Evolutionary conservation across 495 filamentous ascomycete genomes (phyloP).

Genomic region (Neurospora pannonica): DNA sequence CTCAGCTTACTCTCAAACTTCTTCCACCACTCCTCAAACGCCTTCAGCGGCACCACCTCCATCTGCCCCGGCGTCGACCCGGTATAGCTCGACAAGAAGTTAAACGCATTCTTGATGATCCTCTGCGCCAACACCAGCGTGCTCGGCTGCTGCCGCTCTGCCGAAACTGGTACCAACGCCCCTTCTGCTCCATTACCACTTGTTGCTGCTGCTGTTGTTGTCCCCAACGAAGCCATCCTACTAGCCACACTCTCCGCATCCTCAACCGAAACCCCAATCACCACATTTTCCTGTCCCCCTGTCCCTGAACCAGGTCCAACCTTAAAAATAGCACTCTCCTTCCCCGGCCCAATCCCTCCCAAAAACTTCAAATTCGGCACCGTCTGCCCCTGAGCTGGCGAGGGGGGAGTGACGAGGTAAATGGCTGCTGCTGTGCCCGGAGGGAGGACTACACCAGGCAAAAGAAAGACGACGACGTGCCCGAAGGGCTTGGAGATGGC

Average conservation of each 20-base stretch:
- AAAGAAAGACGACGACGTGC: slow-evolving; percentile 82
- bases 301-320: slow-evolving; percentile 25
- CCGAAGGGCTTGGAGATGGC: slow-evolving; percentile 40
- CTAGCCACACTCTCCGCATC: slow-evolving; percentile 53
- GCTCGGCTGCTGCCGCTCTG: slow-evolving; percentile 25
- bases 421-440: slow-evolving; percentile 74
- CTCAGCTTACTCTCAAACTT: slow-evolving; percentile 90
- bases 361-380: slow-evolving; percentile 62
- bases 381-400: slow-evolving; percentile 4
- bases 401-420: slow-evolving; percentile 54
- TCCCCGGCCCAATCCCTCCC: slow-evolving; percentile 78
- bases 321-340: slow-evolving; percentile 82
- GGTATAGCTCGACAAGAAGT: slow-evolving; percentile 86
- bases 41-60: slow-evolving; percentile 81
- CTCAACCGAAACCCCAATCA: slow-evolving; percentile 80
- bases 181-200: slow-evolving; percentile 6
- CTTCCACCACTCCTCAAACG: slow-evolving; percentile 93
- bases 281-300: slow-evolving; percentile 33
- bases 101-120: slow-evolving; percentile 96
- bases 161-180: slow-evolving; percentile 13
- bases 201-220: slow-evolving; percentile 17
- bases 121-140: slow-evolving; percentile 78
- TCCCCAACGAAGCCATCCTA: slow-evolving; percentile 53
- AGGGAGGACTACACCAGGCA: slow-evolving; percentile 69
- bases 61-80: slow-evolving; percentile 39